A percentile compares a stretch with the other conserved stretches of the same genome.
Conservation (phyloP, 1,284 basidiomycete species). For the Ceratorhiza oryzae-sativae region DNA sequence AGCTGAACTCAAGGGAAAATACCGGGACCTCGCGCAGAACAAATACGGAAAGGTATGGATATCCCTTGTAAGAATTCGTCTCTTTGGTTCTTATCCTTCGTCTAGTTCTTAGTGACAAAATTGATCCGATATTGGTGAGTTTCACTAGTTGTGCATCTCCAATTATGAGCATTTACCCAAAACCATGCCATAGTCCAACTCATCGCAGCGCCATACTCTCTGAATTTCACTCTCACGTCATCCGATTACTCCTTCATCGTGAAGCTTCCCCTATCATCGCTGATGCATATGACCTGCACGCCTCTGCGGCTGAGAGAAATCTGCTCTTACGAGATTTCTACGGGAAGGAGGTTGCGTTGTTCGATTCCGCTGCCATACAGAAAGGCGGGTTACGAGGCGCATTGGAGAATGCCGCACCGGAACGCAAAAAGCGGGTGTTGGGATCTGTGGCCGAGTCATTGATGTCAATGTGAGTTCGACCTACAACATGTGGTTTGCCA, state of each 20-base stretch:
- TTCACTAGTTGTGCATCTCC: not conserved
- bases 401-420: slow-evolving; percentile 47
- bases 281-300: slow-evolving; percentile 85
- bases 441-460: slow-evolving; percentile 74
- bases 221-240: slow-evolving; percentile 76
- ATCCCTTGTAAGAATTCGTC: not conserved
- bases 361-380: slow-evolving; percentile 52
- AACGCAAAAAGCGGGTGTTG: slow-evolving; percentile 71
- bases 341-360: slow-evolving; percentile 82
- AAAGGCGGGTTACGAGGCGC: slow-evolving; percentile 25
- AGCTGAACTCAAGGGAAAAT: slow-evolving; percentile 79
- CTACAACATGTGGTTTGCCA: not conserved
- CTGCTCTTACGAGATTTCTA: slow-evolving; percentile 85
- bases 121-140: slow-evolving; percentile 67
- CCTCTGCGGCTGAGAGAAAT: slow-evolving; percentile 81
- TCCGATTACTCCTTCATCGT: slow-evolving; percentile 78
- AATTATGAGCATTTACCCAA: not conserved
- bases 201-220: slow-evolving; percentile 75
- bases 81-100: not conserved
- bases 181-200: slow-evolving; percentile 48
- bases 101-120: slow-evolving; percentile 83
- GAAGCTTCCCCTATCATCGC: slow-evolving; percentile 83
- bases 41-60: slow-evolving; percentile 82
- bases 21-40: slow-evolving; percentile 77
- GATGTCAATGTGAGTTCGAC: slow-evolving; percentile 68